phyloP scores from a whole-genome alignment of 805 yeast species.

The Ogataea siamensis region DNA sequence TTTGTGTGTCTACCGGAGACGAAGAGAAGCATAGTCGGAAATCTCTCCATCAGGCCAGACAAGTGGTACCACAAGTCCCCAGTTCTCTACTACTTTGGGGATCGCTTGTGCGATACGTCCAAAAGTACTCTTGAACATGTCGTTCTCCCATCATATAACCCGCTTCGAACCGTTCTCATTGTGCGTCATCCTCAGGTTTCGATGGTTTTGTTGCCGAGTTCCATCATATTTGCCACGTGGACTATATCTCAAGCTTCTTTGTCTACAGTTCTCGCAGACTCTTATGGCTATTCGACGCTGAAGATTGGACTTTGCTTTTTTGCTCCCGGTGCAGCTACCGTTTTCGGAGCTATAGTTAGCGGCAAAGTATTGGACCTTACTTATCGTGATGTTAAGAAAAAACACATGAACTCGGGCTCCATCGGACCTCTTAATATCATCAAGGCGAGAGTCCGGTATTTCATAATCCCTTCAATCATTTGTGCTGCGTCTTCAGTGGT shows the following conservation, averaged over 20 bases:
- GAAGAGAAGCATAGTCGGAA: constrained; percentile 66
- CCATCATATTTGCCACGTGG: constrained; percentile 68
- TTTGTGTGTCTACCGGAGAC: constrained; percentile 69
- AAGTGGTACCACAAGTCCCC: constrained; percentile 44
- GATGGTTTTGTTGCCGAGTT: constrained; percentile 52
- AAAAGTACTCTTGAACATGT: constrained; percentile 20
- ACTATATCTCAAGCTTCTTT: constrained; percentile 65
- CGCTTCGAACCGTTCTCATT: constrained; percentile 26
- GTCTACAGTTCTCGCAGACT: constrained; percentile 48
- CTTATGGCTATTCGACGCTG: constrained; percentile 51
- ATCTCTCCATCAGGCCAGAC: constrained; percentile 61
- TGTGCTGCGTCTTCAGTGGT: constrained; percentile 42
- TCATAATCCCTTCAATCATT: constrained; percentile 39
- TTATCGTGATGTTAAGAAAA: constrained; percentile 38
- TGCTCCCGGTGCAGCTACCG: constrained; percentile 69
- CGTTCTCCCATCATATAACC: constrained; percentile 21
- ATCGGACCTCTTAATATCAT: constrained; percentile 51
- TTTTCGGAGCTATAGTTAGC: constrained; percentile 54
- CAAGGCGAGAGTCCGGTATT: constrained; percentile 51
- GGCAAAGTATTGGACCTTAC: constrained; percentile 58
- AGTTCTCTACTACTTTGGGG: constrained; percentile 34
- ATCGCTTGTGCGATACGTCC: constrained; percentile 34
- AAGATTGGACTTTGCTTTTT: constrained; percentile 70
- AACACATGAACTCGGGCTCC: constrained; percentile 25
- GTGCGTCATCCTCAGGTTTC: constrained; percentile 33